Conservation (phyloP, 2,329 filamentous ascomycete genomes). For the Westerdykella ornata region DNA sequence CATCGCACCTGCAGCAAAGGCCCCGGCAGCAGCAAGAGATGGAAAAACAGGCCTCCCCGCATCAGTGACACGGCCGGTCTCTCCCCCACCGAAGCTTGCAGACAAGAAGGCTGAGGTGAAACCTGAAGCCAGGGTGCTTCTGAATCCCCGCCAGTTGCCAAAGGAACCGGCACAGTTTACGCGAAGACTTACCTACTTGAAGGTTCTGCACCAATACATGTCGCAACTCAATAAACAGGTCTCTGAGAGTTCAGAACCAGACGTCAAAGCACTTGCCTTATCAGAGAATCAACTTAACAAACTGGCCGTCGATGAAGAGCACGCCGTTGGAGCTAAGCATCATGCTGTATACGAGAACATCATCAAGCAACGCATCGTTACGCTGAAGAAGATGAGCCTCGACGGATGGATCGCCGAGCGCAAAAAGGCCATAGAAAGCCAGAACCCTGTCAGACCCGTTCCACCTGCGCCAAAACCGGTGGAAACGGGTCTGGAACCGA, state of each 20-base stretch:
- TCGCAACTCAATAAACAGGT: constrained; percentile 60
- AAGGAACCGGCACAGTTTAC: constrained; percentile 39
- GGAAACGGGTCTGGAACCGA: constrained; percentile 60
- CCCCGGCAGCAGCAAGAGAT: constrained; percentile 1
- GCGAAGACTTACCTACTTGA: constrained; percentile 41
- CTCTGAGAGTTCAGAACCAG: constrained; percentile 45
- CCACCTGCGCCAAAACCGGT: constrained; percentile 48
- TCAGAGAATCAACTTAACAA: constrained; percentile 61
- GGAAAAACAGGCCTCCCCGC: constrained; percentile 7
- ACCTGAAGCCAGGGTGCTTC: constrained; percentile 42
- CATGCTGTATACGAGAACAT: constrained; percentile 71
- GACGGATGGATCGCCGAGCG: constrained; percentile 65
- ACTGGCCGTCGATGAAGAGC: constrained; percentile 69
- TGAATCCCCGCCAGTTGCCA: constrained; percentile 62
- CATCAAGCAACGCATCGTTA: constrained; percentile 72
- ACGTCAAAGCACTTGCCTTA: constrained; percentile 52
- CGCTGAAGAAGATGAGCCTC: constrained; percentile 66
- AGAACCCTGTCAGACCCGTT: constrained; percentile 27
- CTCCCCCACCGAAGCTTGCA: constrained; percentile 23
- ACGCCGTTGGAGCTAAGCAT: constrained; percentile 62
- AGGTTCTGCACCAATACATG: constrained; percentile 59
- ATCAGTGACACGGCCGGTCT: constrained; percentile 26
- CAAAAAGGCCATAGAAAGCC: constrained; percentile 23
- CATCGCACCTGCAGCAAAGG: constrained; percentile 1
- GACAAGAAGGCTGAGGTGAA: constrained; percentile 9